Percentiles rank a stretch among this genome's conserved stretches.
Evolutionary conservation across 805 yeast genomes (phyloP).

Genomic region (Lipomyces yamanashiensis): DNA sequence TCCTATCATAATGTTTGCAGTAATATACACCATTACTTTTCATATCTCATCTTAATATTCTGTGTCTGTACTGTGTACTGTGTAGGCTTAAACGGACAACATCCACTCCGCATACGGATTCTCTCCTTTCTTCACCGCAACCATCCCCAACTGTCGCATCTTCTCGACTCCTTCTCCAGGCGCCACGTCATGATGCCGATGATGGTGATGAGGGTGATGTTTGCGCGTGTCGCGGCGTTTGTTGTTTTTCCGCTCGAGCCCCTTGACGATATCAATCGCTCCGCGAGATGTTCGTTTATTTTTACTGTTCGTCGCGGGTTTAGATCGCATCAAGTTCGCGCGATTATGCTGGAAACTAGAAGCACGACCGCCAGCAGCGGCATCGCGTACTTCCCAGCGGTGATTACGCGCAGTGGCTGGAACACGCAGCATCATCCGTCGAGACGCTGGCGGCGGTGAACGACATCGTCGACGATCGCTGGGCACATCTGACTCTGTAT

Average conservation of each 20-base stretch:
- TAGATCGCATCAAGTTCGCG: background rate
- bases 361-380: conserved; percentile 12
- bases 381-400: conserved; percentile 6
- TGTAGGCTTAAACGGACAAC: conserved; percentile 20
- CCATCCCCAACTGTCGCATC: conserved; percentile 38
- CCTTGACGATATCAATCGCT: conserved; percentile 37
- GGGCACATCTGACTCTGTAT: conserved; percentile 9
- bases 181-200: conserved; percentile 24
- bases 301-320: background rate
- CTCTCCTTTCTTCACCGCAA: conserved; percentile 33
- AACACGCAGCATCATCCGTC: background rate
- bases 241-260: conserved; percentile 34
- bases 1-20: background rate
- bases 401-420: background rate
- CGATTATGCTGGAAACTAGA: conserved; percentile 24
- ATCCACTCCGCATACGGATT: conserved; percentile 38
- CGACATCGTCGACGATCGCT: conserved; percentile 14
- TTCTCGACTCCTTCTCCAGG: conserved; percentile 40
- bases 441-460: conserved; percentile 12
- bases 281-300: conserved; percentile 11
- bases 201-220: conserved; percentile 25
- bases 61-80: no score
- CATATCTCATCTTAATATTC: background rate
- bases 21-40: background rate
- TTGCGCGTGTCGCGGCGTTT: conserved; percentile 24